These are phyloP conservation scores for Persicaria tinctoria DNA, from an alignment of 148 eudicot species.

Conservation along the genomic window DNA sequence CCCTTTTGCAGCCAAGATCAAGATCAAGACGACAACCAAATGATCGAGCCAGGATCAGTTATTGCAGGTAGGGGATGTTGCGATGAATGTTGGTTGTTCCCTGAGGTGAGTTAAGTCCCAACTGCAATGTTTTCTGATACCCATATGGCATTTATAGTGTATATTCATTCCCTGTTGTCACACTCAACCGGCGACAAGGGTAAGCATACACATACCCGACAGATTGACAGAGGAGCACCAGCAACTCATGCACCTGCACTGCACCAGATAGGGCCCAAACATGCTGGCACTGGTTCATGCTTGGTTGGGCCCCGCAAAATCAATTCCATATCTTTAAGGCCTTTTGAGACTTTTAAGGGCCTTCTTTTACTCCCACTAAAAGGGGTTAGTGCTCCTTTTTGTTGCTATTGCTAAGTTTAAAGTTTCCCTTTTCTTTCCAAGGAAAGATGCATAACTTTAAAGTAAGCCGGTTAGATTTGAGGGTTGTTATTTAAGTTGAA, in stretches of 20 bases:
- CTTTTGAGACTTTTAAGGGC: not conserved
- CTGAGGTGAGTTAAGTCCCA: not conserved
- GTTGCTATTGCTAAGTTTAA: not conserved
- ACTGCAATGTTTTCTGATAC: slow-evolving; percentile 1
- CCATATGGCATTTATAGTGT: not conserved
- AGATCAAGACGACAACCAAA: not conserved
- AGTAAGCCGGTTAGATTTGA: no score
- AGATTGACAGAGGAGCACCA: not conserved
- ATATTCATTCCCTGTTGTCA: not conserved
- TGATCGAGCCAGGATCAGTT: not conserved
- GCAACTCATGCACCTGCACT: slow-evolving; percentile 6
- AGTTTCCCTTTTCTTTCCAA: not conserved
- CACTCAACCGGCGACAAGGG: slow-evolving; percentile 3
- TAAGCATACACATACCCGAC: not conserved
- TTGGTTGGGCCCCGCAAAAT: not conserved
- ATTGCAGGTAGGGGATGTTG: not conserved
- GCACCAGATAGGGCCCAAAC: not conserved
- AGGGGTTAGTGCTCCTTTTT: not conserved
- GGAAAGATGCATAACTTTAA: no score
- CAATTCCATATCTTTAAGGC: not conserved
- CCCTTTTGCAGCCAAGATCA: not conserved
- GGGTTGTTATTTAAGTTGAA: no score
- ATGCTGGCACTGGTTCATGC: not conserved
- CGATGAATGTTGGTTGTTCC: not conserved
- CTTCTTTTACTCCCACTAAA: not conserved